Evolutionary conservation across 148 eudicot species (phyloP), one percentile per base, ranked within the genome.

Genomic region (Nepenthes mirabilis): DNA sequence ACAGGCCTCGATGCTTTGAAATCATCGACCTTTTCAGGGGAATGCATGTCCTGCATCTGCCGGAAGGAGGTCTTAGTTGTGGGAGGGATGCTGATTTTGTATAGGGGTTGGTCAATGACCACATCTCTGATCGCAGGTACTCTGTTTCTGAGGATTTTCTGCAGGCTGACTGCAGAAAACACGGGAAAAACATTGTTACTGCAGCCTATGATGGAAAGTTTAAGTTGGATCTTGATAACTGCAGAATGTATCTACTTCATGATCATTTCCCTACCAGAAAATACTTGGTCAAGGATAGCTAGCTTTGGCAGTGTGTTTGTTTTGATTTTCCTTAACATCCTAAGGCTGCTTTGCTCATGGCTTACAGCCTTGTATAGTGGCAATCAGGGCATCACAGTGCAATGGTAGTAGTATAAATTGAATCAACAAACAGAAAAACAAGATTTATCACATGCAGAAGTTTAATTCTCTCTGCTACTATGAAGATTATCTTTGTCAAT

Each of bases 1-100:
- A 81, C 85, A 2, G 85, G 85, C 48, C 60, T 81, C 2, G 82
- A 81, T 60, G 85, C 85, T 37, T 55, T 81, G 4, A 59, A 56
- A 43, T 67, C 60, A 0, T 81, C 85, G 1, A 75, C 36, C 1
- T 61, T 75, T 32, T 81, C 85, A 13, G 82, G 85, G 9, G 85
- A 78, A 66, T 81, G 85, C 59, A 34, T 55, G 53, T 70, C 85
- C 5, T 81, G 85, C 36, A 60, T 81, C 6, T 81, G 85, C 65
- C 66, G 82, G 51, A 70, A 75, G 48, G 58, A 62, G 11, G 52
- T 59, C 33, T 57, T 81, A 43, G 64, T 55, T 2, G 82, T 72
- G 6, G 85, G 82, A 48, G 82, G 85, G 33, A 67, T n/a, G 64
- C 37, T 69, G 52, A 61, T 75, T 6, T 43, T 70, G 14, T 78